Percentiles rank a stretch among this genome's conserved stretches.
These are phyloP conservation scores for Excoecaria agallocha DNA, from an alignment of 345 rosid genomes.

Conservation along the genomic window DNA sequence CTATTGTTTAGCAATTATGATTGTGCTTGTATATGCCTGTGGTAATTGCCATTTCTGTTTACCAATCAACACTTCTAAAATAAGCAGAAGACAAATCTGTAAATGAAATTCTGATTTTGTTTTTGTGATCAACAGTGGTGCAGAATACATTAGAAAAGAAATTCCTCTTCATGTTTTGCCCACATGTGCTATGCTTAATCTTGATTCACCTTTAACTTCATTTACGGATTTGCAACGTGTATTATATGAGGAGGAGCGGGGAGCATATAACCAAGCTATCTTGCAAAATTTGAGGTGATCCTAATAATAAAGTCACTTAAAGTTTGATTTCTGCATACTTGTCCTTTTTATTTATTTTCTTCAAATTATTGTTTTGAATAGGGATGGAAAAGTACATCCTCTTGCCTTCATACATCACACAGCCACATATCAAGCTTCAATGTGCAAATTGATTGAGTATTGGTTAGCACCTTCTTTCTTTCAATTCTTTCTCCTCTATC, in stretches of 20 bases:
- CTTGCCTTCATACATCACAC: slow-evolving; percentile 88
- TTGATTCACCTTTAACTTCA: slow-evolving; percentile 72
- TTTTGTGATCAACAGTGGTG: slow-evolving; percentile 58
- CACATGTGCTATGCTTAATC: slow-evolving; percentile 59
- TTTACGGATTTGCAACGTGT: slow-evolving; percentile 86
- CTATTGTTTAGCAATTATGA: neutral
- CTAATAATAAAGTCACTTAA: slow-evolving; percentile 1
- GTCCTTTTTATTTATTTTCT: slow-evolving; percentile 8
- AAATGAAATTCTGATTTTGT: slow-evolving; percentile 23
- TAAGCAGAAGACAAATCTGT: slow-evolving; percentile 7
- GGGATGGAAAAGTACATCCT: slow-evolving; percentile 84
- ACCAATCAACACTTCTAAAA: neutral
- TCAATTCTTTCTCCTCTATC: slow-evolving; percentile 9
- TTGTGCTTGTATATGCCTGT: neutral
- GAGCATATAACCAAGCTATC: slow-evolving; percentile 80
- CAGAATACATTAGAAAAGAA: slow-evolving; percentile 79
- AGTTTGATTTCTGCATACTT: slow-evolving; percentile 8
- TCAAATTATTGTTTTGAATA: slow-evolving; percentile 27
- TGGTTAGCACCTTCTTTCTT: slow-evolving; percentile 53
- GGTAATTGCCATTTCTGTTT: neutral
- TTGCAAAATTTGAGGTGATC: slow-evolving; percentile 65
- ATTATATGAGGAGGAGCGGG: slow-evolving; percentile 76
- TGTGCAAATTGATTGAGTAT: slow-evolving; percentile 93
- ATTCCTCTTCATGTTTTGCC: slow-evolving; percentile 82
- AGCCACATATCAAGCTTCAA: slow-evolving; percentile 90